Conservation (phyloP, 129 eudicot species). For the Logfia minima region DNA sequence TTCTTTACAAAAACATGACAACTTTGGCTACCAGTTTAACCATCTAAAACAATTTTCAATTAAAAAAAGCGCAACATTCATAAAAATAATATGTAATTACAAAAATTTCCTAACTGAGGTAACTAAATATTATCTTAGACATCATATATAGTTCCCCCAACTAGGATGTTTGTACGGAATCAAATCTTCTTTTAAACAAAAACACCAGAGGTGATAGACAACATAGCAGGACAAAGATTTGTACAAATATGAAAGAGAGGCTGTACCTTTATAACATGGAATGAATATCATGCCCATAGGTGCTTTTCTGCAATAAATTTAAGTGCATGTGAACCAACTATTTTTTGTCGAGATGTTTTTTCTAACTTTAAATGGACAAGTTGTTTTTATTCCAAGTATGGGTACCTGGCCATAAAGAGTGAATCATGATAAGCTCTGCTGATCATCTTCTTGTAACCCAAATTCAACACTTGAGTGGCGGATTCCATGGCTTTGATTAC, state of each 20-base stretch:
- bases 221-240: background rate
- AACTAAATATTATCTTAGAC: too few species aligned
- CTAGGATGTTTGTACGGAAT: background rate
- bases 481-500: slow-evolving; percentile 71
- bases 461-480: slow-evolving; percentile 61
- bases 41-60: background rate
- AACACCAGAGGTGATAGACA: background rate
- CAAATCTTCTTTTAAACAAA: background rate
- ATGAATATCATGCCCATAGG: slow-evolving; percentile 99
- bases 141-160: background rate
- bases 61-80: background rate
- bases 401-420: slow-evolving; percentile 93
- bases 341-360: background rate
- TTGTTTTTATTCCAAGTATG: background rate
- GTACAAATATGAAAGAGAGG: background rate
- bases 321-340: background rate
- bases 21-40: background rate
- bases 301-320: slow-evolving; percentile 62
- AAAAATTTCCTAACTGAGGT: too few species aligned
- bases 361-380: background rate
- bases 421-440: slow-evolving; percentile 99
- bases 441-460: slow-evolving; percentile 76
- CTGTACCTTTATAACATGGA: slow-evolving; percentile 84
- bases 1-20: background rate
- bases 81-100: too few species aligned